Base-by-base conservation (phyloP, 257 asterid genomes). In the Solanum tacnaense region DNA sequence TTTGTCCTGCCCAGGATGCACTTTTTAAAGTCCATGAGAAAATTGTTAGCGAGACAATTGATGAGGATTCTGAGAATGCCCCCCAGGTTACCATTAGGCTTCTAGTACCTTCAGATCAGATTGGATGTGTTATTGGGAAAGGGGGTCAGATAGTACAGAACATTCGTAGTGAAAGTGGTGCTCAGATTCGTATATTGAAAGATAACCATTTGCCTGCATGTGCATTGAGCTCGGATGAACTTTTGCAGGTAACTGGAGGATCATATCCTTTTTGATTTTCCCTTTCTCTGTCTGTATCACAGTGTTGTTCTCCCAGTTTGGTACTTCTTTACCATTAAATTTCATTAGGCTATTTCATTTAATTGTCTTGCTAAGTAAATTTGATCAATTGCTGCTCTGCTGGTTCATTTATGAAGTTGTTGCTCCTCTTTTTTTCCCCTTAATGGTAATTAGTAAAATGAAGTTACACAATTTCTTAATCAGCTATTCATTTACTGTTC, bases 1-100 rank as follows among this genome's bases (percentile, higher is more conserved):
- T 94, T 29, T 96, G 98, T 91, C 98, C 99, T 49, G 96, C 98
- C 83, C 98, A 92, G 76, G 98, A 96, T 90, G 99, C 99, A 12
- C 98, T 96, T 75, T 96, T 96, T 74, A 96, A 88, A 93, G 96
- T 94, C 74, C 99, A 97, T 89, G 99, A 97, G 76, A 93, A 97
- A 88, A 93, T 97, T 85, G 92, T 92, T 86, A 87, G 92, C 16
- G 99, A 95, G 35, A 88, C 91, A 46, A 87, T 88, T 83, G 97
- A 92, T 23, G 96, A 94, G 88, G 93, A 92, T 85, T 90, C 93
- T 31, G 98, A 94, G 20, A 98, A 93, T 85, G 89, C 79, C 52
- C 93, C 92, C 10, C 95, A 93, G 83, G 94, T 94, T 73, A 92
- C 95, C 7, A 93, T 92, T 83, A 92, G 96, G 89, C 96, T 96